Conservation (phyloP, 2,329 filamentous ascomycete species). For the Rhinocladiella mackenziei region DNA sequence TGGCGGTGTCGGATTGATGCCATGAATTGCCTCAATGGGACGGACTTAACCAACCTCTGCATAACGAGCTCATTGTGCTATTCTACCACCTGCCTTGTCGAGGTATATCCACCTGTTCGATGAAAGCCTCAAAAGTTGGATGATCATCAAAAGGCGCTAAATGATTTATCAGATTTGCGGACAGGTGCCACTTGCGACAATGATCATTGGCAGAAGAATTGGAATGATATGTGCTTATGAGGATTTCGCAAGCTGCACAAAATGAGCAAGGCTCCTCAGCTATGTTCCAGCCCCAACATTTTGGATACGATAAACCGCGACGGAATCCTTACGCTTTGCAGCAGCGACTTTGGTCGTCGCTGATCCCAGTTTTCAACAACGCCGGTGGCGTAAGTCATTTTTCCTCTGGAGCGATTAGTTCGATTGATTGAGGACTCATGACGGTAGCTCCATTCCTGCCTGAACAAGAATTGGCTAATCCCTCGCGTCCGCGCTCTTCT, state of each 20-base stretch:
- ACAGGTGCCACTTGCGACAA: not conserved
- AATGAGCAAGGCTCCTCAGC: not conserved
- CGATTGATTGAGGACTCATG: not conserved
- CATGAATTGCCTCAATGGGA: too few relatives aligned
- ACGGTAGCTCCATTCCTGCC: slow-evolving; percentile 7
- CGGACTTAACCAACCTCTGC: too few relatives aligned
- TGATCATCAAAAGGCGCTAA: not conserved
- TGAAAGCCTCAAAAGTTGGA: not conserved
- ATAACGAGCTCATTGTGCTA: too few relatives aligned
- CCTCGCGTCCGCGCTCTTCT: slow-evolving; percentile 1
- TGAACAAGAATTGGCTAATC: slow-evolving; percentile 1
- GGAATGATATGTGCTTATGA: not conserved
- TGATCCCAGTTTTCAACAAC: not conserved
- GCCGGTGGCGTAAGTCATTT: slow-evolving; percentile 2
- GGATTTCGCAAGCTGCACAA: not conserved
- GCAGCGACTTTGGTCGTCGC: too few relatives aligned
- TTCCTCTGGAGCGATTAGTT: too few relatives aligned
- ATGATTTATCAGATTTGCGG: slow-evolving; percentile 1
- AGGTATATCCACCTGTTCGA: not conserved
- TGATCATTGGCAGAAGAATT: not conserved
- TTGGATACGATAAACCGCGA: too few relatives aligned
- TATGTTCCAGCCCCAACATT: too few relatives aligned
- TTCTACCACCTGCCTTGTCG: not conserved
- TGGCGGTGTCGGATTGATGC: slow-evolving; percentile 5
- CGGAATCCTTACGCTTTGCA: too few relatives aligned